Percentiles rank a stretch among this genome's conserved stretches.
These are phyloP conservation scores for Plectosphaerella cucumerina DNA, from an alignment of 2,329 filamentous ascomycete genomes.

Conservation along the genomic window DNA sequence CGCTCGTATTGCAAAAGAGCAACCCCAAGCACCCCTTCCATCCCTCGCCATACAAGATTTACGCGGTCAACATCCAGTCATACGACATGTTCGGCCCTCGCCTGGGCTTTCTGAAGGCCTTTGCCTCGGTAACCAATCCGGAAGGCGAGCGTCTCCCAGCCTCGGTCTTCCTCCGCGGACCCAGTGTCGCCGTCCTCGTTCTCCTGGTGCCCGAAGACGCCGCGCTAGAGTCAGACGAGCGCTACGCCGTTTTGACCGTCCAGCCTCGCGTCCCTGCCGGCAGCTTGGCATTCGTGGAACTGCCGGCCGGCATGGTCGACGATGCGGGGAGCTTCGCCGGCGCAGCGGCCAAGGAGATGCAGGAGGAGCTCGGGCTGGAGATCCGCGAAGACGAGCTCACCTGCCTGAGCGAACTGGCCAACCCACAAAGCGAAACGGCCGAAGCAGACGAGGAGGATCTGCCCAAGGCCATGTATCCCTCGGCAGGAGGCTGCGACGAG, in stretches of 20 bases:
- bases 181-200: conserved; percentile 58
- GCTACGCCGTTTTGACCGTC: conserved; percentile 54
- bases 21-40: conserved; percentile 47
- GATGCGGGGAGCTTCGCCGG: conserved; percentile 50
- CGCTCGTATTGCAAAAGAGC: conserved; percentile 39
- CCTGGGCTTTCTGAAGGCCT: conserved; percentile 55
- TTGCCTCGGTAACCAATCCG: conserved; percentile 41
- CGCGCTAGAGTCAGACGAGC: conserved; percentile 33
- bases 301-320: conserved; percentile 58
- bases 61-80: conserved; percentile 46
- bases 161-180: conserved; percentile 52
- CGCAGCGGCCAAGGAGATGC: conserved; percentile 54
- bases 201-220: conserved; percentile 50
- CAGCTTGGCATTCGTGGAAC: conserved; percentile 49
- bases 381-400: conserved; percentile 43
- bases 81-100: conserved; percentile 47
- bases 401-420: conserved; percentile 48
- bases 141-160: conserved; percentile 48
- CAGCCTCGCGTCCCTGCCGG: conserved; percentile 54
- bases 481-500: conserved; percentile 57
- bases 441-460: conserved; percentile 27
- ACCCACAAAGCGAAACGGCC: conserved; percentile 14
- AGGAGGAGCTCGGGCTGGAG: conserved; percentile 54
- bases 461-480: conserved; percentile 50
- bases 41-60: conserved; percentile 46